Base-by-base conservation (phyloP, 2,329 filamentous ascomycete species). In the Apiospora sp. region DNA sequence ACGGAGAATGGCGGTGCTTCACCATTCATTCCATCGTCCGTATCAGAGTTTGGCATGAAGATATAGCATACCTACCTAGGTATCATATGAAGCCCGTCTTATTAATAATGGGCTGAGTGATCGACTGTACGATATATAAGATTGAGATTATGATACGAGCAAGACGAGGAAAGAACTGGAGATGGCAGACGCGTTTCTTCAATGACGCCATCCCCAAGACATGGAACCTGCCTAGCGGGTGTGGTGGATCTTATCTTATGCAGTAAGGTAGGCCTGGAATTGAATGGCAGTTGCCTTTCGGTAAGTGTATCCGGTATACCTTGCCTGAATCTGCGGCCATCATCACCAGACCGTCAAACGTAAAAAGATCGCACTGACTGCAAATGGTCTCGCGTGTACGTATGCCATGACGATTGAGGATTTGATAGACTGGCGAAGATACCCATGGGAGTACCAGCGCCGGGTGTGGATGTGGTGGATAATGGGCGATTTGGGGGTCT, bases 191-290 rank as follows among this genome's bases (percentile, higher is more conserved):
- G 58, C 58, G 58, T 41, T 64, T 64, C 34, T 37, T 64, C 34
- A 41, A 64, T 64, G 58, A 64, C 58, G 58, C 34, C 58, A 64
- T 64, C 3, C 16, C 19, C 14, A 27, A 54, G 27, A 37, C 30
- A 34, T 61, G 54, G 54, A 64, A 64, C 58, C 58, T 64, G 58
- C 58, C 58, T 64, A 64, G 58, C 58, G 30, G 30, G 58, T n/a
- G 58, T 41, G 12, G 58, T 64, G 58, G 58, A 64, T 61, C 54
- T 61, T 34, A 22, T 27, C 27, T 30, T 30, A 30, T 30, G 27
- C 27, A 4, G 27, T 30, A 30, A 30, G 48, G 48, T 34, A 61
- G 34, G 54, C 54, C 16, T 16, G 6, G 7, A 22, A 19, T 46
- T 19, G 14, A 22, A 22, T 34, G 27, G 27, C 54, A 61, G 7